These are phyloP conservation scores for Clavispora fructus DNA, from an alignment of 805 yeast genomes.

Conservation along the genomic window DNA sequence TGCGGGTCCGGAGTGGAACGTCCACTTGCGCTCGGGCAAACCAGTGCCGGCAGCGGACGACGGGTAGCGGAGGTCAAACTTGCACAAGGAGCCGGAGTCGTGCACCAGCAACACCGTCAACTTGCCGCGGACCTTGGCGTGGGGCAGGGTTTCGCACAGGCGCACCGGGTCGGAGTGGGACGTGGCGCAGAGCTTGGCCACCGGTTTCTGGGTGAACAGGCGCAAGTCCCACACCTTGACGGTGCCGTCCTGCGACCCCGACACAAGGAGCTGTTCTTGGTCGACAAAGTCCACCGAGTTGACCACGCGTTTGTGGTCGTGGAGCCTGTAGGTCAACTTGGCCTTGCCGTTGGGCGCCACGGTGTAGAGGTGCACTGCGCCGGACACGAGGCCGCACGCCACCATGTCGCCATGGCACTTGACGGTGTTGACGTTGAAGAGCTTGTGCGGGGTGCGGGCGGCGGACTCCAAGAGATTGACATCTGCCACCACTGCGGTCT, in stretches of 20 bases:
- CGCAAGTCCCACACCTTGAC: conserved; percentile 74
- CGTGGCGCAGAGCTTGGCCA: conserved; percentile 39
- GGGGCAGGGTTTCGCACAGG: conserved; percentile 49
- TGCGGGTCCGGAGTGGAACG: conserved; percentile 91
- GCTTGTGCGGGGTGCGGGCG: conserved; percentile 14
- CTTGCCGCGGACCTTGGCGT: conserved; percentile 39
- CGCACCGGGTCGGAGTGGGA: conserved; percentile 71
- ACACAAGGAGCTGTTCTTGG: conserved; percentile 22
- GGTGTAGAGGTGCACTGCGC: conserved; percentile 28
- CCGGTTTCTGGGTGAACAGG: conserved; percentile 40
- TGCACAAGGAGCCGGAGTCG: conserved; percentile 83
- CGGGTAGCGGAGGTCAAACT: conserved; percentile 69
- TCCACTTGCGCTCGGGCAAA: conserved; percentile 66
- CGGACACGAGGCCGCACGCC: conserved; percentile 38
- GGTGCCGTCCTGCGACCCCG: conserved; percentile 77
- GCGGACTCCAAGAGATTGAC: conserved; percentile 27
- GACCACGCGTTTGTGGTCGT: conserved; percentile 38
- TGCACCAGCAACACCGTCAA: conserved; percentile 65
- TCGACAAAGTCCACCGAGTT: conserved; percentile 37
- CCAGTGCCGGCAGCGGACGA: conserved; percentile 19
- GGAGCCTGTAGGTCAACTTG: conserved; percentile 21
- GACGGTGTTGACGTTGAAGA: conserved; percentile 36
- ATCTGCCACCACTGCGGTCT: conserved; percentile 28
- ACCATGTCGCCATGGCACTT: conserved; percentile 28
- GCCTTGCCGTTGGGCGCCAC: conserved; percentile 30